phyloP scores from a whole-genome alignment of 2,329 filamentous ascomycete species.

The Incumbomyces delicatus region DNA sequence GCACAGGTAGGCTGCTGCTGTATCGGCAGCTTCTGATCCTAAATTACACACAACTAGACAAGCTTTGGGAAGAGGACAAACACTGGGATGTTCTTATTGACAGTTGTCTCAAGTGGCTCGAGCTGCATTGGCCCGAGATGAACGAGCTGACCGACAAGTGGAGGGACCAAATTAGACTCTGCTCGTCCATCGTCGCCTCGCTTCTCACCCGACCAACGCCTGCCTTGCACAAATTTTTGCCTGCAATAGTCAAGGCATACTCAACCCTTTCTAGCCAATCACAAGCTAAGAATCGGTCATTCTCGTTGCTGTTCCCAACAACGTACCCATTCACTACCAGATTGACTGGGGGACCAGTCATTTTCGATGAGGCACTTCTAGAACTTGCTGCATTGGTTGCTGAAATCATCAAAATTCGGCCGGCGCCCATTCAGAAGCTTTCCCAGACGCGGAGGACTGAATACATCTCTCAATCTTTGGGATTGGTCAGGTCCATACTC shows the following conservation, averaged over 20 bases:
- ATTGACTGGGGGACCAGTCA: constrained; percentile 47
- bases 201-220: constrained; percentile 69
- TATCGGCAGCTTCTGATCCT: constrained; percentile 90
- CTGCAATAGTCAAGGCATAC: constrained; percentile 85
- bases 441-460: constrained; percentile 26
- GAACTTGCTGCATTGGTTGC: constrained; percentile 84
- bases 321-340: constrained; percentile 80
- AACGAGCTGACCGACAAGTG: constrained; percentile 71
- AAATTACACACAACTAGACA: constrained; percentile 67
- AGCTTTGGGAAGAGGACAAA: constrained; percentile 69
- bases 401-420: constrained; percentile 63
- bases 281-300: constrained; percentile 46
- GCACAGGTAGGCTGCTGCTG: constrained; percentile 81
- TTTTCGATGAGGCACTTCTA: constrained; percentile 77
- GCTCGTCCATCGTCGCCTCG: constrained; percentile 83
- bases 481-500: constrained; percentile 80
- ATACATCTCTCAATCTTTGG: constrained; percentile 64
- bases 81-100: constrained; percentile 63
- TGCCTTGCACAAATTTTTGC: constrained; percentile 79
- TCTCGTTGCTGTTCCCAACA: constrained; percentile 83
- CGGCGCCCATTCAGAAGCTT: constrained; percentile 66
- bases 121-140: constrained; percentile 80
- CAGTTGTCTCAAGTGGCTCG: constrained; percentile 83
- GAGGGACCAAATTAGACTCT: constrained; percentile 84
- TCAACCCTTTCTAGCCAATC: constrained; percentile 61